Base-by-base conservation (phyloP, 176 grass and related monocot genomes). In the Cenchrus americanus region DNA sequence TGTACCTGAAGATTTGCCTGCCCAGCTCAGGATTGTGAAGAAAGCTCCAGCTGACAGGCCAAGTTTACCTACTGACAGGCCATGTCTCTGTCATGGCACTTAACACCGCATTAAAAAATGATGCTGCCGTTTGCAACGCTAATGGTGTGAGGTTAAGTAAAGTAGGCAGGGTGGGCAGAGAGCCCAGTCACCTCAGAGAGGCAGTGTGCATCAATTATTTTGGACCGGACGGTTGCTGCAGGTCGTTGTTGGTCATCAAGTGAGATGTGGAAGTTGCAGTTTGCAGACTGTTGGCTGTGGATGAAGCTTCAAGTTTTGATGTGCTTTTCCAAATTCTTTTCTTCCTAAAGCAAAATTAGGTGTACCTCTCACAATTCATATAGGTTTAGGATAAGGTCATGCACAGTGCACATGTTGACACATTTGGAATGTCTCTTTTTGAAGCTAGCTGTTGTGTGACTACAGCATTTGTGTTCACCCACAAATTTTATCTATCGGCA, bases 71-170 rank as follows among this genome's bases (percentile, higher is more conserved):
- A 82, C 48, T 42, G 9, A 23, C 57, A 60, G 57, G 67, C 84
- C 60, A 2, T 32, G 75, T 90, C 88, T 2, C 59, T 49, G 8
- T 83, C 88, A 82, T n/a, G 5, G 32, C 27, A 86, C 59, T 66
- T 66, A 59, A 66, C 73, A 79, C 60, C 54, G 22, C 80, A 78
- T 83, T 90, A 66, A 90, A 48, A 26, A 48, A 26, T 6, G 73
- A 82, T 82, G 79, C 42, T 71, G 59, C 67, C 59, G 15, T 86
- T 49, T 77, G 78, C 47, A 65, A 21, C 7, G 83, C 69, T 67
- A 75, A 42, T 62, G 19, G 42, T 59, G 51, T 47, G 53, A 53
- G 63, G 21, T 54, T 43, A 43, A 37, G 34, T 37, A 37, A 82
- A 72, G 66, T 51, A 67, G 58, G 32, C 46, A 62, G 53, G 18